These are phyloP conservation scores for Boletus sensibilis DNA, from an alignment of 768 basidiomycete species.

Conservation along the genomic window DNA sequence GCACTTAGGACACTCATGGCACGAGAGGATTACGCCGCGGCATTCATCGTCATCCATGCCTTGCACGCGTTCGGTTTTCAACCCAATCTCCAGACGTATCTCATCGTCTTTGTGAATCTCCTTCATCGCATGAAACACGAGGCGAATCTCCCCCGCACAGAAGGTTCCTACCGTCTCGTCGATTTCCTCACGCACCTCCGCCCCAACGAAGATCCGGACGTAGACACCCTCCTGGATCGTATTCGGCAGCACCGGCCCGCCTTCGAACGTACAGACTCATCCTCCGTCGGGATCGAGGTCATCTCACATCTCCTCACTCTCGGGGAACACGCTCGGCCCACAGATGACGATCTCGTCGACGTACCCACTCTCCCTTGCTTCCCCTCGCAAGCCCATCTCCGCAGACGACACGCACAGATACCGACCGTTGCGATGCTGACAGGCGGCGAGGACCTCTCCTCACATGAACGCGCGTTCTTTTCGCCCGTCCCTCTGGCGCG, in stretches of 20 bases:
- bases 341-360: conserved; percentile 2
- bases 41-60: conserved; percentile 39
- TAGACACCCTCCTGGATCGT: conserved; percentile 14
- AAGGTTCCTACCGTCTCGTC: conserved; percentile 17
- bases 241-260: conserved; percentile 4
- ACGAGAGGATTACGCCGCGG: conserved; percentile 47
- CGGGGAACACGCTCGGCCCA: neutral
- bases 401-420: neutral
- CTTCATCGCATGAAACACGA: conserved; percentile 32
- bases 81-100: conserved; percentile 40
- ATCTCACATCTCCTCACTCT: conserved; percentile 26
- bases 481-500: conserved; percentile 24
- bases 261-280: neutral
- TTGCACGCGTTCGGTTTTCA: conserved; percentile 30
- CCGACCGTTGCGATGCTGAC: conserved; percentile 22
- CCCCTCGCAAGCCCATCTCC: neutral
- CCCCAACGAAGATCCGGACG: conserved; percentile 19
- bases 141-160: neutral
- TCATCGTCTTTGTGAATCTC: conserved; percentile 40
- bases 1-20: conserved; percentile 46
- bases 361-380: neutral
- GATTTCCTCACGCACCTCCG: conserved; percentile 26
- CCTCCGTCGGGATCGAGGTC: conserved; percentile 13
- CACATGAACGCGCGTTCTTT: conserved; percentile 6
- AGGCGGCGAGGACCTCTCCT: neutral